Conservation (phyloP, 108 stramenopile species). For the Cyclostephanos tholiformis region DNA sequence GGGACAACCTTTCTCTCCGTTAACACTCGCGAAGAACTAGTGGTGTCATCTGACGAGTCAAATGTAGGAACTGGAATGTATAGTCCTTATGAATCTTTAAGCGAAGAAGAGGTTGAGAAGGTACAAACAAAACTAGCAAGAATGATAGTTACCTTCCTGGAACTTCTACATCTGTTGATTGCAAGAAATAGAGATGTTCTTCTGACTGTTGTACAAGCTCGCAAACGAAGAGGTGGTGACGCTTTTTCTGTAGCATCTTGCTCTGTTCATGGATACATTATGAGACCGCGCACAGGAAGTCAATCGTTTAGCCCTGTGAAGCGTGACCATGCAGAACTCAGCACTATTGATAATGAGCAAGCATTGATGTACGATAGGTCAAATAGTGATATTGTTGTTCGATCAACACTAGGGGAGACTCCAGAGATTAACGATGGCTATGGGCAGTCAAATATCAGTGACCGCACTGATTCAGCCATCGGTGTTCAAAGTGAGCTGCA, state of each 20-base stretch:
- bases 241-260: slow-evolving; percentile 26
- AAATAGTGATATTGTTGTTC: slow-evolving; percentile 23
- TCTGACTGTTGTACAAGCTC: slow-evolving; percentile 65
- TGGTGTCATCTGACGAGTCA: slow-evolving; percentile 38
- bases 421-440: slow-evolving; percentile 9
- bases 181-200: slow-evolving; percentile 81
- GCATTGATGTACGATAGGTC: slow-evolving; percentile 12
- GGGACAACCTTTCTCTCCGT: slow-evolving; percentile 66
- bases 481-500: slow-evolving; percentile 88
- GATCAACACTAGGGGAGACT: slow-evolving; percentile 22
- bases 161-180: slow-evolving; percentile 82
- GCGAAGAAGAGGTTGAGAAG: slow-evolving; percentile 69
- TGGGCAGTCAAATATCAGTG: slow-evolving; percentile 33
- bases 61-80: slow-evolving; percentile 45
- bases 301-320: slow-evolving; percentile 12
- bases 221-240: slow-evolving; percentile 56
- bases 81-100: slow-evolving; percentile 56
- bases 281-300: slow-evolving; percentile 16
- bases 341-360: slow-evolving; percentile 13
- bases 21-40: slow-evolving; percentile 21
- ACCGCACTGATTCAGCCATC: slow-evolving; percentile 80
- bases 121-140: slow-evolving; percentile 76
- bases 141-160: slow-evolving; percentile 81
- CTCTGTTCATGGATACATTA: slow-evolving; percentile 31
- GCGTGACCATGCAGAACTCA: slow-evolving; percentile 6